Evolutionary conservation across 2,329 filamentous ascomycete genomes (phyloP).

Genomic region (Drechslerella stenobrocha): DNA sequence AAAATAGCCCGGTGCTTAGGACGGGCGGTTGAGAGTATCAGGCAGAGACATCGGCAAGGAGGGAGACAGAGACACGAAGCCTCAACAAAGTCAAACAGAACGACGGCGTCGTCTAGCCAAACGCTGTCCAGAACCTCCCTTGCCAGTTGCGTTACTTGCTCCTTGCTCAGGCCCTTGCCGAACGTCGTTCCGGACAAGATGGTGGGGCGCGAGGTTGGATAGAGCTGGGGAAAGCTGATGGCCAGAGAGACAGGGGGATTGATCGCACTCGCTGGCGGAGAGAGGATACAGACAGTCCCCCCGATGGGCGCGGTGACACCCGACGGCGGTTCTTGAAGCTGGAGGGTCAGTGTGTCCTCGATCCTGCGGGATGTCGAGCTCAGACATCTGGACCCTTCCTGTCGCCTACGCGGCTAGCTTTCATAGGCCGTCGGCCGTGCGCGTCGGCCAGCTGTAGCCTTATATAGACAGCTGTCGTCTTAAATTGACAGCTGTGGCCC

Average conservation of each 20-base stretch:
- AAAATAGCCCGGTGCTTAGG: background rate
- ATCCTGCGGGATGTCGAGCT: conserved; percentile 52
- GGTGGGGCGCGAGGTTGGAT: conserved; percentile 73
- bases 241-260: conserved; percentile 61
- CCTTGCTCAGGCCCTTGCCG: conserved; percentile 64
- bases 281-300: conserved; percentile 63
- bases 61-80: conserved; percentile 52
- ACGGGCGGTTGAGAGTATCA: conserved; percentile 8
- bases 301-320: conserved; percentile 11
- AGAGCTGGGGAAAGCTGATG: conserved; percentile 71
- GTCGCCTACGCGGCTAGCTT: conserved; percentile 2
- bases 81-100: conserved; percentile 88
- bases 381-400: conserved; percentile 19
- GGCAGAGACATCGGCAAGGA: conserved; percentile 2
- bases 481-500: too few species aligned
- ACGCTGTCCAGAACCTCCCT: conserved; percentile 69
- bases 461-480: too few species aligned
- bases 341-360: conserved; percentile 55
- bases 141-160: conserved; percentile 71
- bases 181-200: conserved; percentile 79
- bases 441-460: conserved; percentile 9
- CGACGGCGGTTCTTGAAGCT: conserved; percentile 55
- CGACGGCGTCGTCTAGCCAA: conserved; percentile 75
- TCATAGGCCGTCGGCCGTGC: conserved; percentile 4
- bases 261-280: conserved; percentile 66